Evolutionary conservation across 768 basidiomycete species (phyloP), one percentile per base, ranked within the genome.

Genomic region (Antrodiella citrinella): DNA sequence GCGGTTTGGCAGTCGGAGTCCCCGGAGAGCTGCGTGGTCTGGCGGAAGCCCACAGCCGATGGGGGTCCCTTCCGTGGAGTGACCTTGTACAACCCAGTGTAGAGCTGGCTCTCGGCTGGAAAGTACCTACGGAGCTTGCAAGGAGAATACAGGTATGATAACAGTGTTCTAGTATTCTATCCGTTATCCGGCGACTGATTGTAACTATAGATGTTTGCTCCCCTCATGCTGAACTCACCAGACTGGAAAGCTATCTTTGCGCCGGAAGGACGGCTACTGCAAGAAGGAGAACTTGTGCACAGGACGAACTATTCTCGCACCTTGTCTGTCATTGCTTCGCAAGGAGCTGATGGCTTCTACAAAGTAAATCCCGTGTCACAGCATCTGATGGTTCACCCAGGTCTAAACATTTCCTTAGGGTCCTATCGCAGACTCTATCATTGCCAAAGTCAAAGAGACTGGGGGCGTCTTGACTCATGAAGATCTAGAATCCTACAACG

Each of bases 1-100:
- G 96, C 3, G 94, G 96, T 3, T 69, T 97, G 48, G 66, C 91
- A 4, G 80, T 95, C n/a, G 94, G 80, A 20, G 84, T 96, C 0
- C 96, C 96, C 1, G 88, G 94, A 7, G 94, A 98, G 68, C 64
- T 98, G 43, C 77, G 85, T 20, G 96, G 94, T 9, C 75, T 97
- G 25, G 81, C 85, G 63, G 86, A 84, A 62, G 91, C 89, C 0
- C 86, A 94, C 65, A 70, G 73, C 39, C 76, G 82, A 21, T 96
- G 93, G 82, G 95, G 92, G 0, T 76, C 68, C 30, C 59, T 96
- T 11, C 73, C 84, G 0, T 98, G 96, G 96, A 67, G 73, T 39
- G 68, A 75, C 24, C 73, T 98, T 20, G 77, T 98, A 15, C 68
- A 80, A 57, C 93, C 94, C 0, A 83, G 78, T 25, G 77, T 82